Base-by-base conservation (phyloP, 2,329 filamentous ascomycete species). In the Fusarium musae region DNA sequence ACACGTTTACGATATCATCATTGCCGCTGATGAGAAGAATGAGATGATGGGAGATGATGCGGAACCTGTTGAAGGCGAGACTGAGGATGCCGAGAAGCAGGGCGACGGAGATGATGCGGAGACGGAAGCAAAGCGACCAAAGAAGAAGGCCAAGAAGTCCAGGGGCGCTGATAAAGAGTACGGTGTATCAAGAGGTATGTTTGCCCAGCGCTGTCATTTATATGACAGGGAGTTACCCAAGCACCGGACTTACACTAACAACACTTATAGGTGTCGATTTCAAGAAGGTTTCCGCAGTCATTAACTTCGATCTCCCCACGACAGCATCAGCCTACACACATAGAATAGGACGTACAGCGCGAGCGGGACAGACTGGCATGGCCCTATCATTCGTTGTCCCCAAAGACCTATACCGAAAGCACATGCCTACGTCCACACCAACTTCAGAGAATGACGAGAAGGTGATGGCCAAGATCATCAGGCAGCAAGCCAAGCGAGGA, bases 1-100 rank as follows among this genome's bases (percentile, higher is more conserved):
- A 83, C 93, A 94, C 59, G 91, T 98, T 11, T 99, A 99, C 86
- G 96, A 99, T 78, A 98, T 98, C 70, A 95, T 99, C 75, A 97
- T 99, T 77, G 96, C 96, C 2, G 95, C 94, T 2, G 96, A 99
- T 77, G 95, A 97, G 80, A 92, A 97, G 80, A 92, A 93, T 73
- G 95, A 97, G 79, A 89, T 97, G 16, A 82, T 97, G 16, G 94
- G 93, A 17, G 88, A 90, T 26, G 90, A 92, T 59, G 85, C 87
- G 12, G 79, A 91, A 66, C 77, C 80, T 40, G 79, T 82, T 23
- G 80, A 82, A 30, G 79, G 79, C 42, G 78, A 86, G 77, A 79
- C 76, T 43, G 76, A 79, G 26, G 76, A 77, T 23, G 69, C 39
- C 23, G 59, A 74, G 46, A 67, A 69, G 32, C 30, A 57, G n/a